Base-by-base conservation (phyloP, 2,329 filamentous ascomycete species). In the Diaporthe sp. region DNA sequence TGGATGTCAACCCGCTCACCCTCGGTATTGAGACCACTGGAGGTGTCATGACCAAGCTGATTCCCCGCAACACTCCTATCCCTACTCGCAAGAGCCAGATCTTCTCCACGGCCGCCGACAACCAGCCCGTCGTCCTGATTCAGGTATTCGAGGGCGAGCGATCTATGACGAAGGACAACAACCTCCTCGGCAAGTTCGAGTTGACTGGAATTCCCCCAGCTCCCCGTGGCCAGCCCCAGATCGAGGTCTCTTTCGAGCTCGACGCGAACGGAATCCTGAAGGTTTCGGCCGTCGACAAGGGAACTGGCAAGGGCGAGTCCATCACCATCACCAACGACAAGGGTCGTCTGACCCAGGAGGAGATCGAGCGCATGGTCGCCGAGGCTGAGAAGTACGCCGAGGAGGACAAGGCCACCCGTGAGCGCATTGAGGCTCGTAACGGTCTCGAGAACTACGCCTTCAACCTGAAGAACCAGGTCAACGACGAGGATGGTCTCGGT, bases 261-360 rank as follows among this genome's bases (percentile, higher is more conserved):
- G 96, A 99, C 82, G 96, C 95, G 89, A 98, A 99, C 87, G 96
- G 97, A 89, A 98, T 99, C 81, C 92, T 99, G 79, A 96, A 97
- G 90, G 97, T 99, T 77, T 95, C 94, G 78, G 97, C 97, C 79
- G 93, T 94, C 82, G 97, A 99, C 87, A 98, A 98, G 93, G 97
- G 96, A 84, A 98, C 96, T 81, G 97, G 97, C 86, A 98, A 98
- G 91, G 92, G 91, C 77, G 95, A 99, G 90, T 95, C 94, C 77
- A 98, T 99, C 86, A 98, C 97, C 81, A 99, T 99, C 84, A 98
- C 94, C 88, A 98, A 99, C 89, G 97, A 99, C 89, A 98, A 98
- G 93, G 97, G 97, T 80, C 96, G 97, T 85, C 93, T 99, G 70
- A 95, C 94, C 81, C 93, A 94, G 82, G 97, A 99, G 80, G 97